Evolutionary conservation across 208 protist genomes (phyloP).

Genomic region (Porcisia hertigi): DNA sequence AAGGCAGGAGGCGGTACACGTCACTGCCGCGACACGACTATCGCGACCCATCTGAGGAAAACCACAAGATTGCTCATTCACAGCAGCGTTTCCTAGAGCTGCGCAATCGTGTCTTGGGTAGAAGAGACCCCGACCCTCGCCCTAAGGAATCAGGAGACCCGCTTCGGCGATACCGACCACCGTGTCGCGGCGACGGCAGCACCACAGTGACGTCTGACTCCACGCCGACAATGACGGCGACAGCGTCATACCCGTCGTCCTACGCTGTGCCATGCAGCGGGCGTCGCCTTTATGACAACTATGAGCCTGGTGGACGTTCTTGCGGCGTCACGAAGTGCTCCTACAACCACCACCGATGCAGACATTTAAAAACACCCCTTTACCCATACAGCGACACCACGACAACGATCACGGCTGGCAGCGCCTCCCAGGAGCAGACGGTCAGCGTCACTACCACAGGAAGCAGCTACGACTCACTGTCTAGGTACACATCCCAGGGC

Average conservation of each 20-base stretch:
- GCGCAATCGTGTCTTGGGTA: constrained; percentile 24
- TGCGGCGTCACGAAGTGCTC: not conserved
- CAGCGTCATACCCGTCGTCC: not conserved
- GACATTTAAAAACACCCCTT: not conserved
- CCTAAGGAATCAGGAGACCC: not conserved
- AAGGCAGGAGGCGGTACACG: not conserved
- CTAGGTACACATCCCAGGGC: constrained; percentile 5
- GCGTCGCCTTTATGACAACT: constrained; percentile 6
- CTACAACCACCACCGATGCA: not conserved
- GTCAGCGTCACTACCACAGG: not conserved
- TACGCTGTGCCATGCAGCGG: not conserved
- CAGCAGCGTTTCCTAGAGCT: constrained; percentile 30
- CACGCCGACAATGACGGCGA: not conserved
- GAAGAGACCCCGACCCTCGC: constrained; percentile 3
- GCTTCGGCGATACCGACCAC: constrained; percentile 5
- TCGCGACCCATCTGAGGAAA: not conserved
- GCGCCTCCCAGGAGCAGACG: not conserved
- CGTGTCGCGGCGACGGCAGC: constrained; percentile 1
- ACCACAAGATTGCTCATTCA: not conserved
- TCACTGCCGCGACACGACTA: constrained; percentile 10
- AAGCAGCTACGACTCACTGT: constrained; percentile 5
- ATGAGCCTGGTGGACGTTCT: not conserved
- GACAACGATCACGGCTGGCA: not conserved
- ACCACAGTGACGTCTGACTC: not conserved
- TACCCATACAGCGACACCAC: not conserved